Base-by-base conservation (phyloP, 208 protist species). In the Porcisia hertigi region DNA sequence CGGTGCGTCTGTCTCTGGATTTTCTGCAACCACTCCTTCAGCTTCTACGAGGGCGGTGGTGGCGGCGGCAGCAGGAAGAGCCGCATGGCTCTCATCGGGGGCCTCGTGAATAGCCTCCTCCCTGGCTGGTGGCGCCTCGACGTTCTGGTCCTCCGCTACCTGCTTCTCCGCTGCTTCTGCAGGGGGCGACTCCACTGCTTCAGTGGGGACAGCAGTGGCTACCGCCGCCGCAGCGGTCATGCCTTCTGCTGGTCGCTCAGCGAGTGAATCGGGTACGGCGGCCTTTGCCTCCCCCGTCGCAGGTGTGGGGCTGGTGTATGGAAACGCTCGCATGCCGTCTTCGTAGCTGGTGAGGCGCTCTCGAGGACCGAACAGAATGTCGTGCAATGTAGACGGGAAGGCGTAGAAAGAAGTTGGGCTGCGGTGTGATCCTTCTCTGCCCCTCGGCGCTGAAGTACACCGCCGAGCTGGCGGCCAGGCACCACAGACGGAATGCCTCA, bases 321-420 rank as follows among this genome's bases (percentile, higher is more conserved):
- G 58, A 16, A 73, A 25, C 5, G 54, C 73, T 14, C 25, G 69
- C 74, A 79, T 83, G 57, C 79, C 79, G 18, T 79, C 69, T 20
- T 65, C 79, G 60, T 79, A 83, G 64, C 55, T 83, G 9, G 74
- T 79, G 39, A 83, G 66, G 18, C 69, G 69, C 70, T 83, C 69
- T 0, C 74, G 79, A 2, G 73, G 66, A 4, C 52, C 64, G 69
- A 74, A 76, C 34, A 85, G 75, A 55, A 91, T 88, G 18, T 79
- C 67, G 8, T 69, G 69, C 52, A 85, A 47, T n/a, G 72, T 82
- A 7, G 77, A 72, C 16, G 72, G 75, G 34, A 80, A 76, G 52
- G 66, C 59, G 75, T 75, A 79, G 20, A 83, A 75, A 12, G 49
- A 67, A 52, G 12, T 70, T 6, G 69, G 75, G 25, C 11, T 34